phyloP scores from a whole-genome alignment of 257 asterid genomes.

The Agastache rugosa region DNA sequence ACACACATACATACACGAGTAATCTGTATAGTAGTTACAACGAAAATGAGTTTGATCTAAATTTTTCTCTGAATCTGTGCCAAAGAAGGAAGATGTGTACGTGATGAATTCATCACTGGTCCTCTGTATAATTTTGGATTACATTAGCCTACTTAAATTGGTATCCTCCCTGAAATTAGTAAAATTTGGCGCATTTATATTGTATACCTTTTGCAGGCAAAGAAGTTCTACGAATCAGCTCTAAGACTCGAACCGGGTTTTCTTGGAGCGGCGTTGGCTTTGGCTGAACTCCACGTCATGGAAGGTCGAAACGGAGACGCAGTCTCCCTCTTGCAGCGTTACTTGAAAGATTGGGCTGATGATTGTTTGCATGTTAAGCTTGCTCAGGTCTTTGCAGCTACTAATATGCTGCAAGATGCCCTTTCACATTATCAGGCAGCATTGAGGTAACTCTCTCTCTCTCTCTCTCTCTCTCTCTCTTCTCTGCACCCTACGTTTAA shows the following conservation, averaged over 20 bases:
- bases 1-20: background rate
- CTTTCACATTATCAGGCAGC: constrained; percentile 96
- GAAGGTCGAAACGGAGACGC: constrained; percentile 98
- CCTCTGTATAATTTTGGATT: background rate
- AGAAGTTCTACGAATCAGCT: constrained; percentile 96
- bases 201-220: constrained; percentile 61
- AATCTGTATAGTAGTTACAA: background rate
- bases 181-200: background rate
- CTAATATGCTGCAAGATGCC: constrained; percentile 91
- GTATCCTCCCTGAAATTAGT: constrained; percentile 5
- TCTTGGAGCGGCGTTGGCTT: constrained; percentile 95
- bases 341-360: constrained; percentile 94
- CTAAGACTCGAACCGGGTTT: constrained; percentile 96
- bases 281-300: constrained; percentile 93
- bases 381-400: constrained; percentile 94
- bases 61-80: background rate
- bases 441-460: constrained; percentile 55
- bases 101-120: constrained; percentile 4
- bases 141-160: background rate
- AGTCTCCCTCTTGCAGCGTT: constrained; percentile 80
- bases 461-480: constrained; percentile 5
- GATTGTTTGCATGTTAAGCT: constrained; percentile 95
- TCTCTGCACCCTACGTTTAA: background rate
- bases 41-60: background rate
- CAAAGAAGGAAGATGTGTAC: background rate